phyloP scores from a whole-genome alignment of 2,329 filamentous ascomycete species.

The Cladosporium cucumerinum region DNA sequence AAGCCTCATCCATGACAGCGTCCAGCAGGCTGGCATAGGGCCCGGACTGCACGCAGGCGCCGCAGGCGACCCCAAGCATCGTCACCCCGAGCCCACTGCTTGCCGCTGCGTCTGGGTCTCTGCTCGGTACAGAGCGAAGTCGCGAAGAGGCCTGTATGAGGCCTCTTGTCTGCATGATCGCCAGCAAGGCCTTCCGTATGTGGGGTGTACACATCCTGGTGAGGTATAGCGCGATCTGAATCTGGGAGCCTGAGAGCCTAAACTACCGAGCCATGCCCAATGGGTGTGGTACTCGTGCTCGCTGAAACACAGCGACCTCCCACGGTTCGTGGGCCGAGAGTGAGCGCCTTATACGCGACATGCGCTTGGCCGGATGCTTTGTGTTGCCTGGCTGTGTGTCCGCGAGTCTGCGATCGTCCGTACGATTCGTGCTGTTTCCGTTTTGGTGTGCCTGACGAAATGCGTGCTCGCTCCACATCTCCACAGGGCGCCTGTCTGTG shows the following conservation, averaged over 20 bases:
- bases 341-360: background rate
- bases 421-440: slow-evolving; percentile 12
- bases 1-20: slow-evolving; percentile 6
- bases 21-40: slow-evolving; percentile 10
- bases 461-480: slow-evolving; percentile 8
- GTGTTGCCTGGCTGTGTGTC: background rate
- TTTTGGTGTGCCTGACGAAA: slow-evolving; percentile 11
- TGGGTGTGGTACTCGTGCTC: background rate
- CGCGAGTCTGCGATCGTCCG: background rate
- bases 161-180: slow-evolving; percentile 9
- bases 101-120: slow-evolving; percentile 3
- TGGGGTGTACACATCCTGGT: background rate
- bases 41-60: background rate
- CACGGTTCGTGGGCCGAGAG: slow-evolving; percentile 2
- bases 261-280: background rate
- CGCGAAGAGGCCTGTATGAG: background rate
- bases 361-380: background rate
- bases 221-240: slow-evolving; percentile 12
- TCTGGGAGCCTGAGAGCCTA: slow-evolving; percentile 1
- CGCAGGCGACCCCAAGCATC: background rate
- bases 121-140: slow-evolving; percentile 13
- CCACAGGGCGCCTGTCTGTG: slow-evolving; percentile 11
- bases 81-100: slow-evolving; percentile 8
- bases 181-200: background rate
- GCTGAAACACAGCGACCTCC: background rate